Evolutionary conservation across 2,329 filamentous ascomycete species (phyloP).

Genomic region (Pyrenophora teres): DNA sequence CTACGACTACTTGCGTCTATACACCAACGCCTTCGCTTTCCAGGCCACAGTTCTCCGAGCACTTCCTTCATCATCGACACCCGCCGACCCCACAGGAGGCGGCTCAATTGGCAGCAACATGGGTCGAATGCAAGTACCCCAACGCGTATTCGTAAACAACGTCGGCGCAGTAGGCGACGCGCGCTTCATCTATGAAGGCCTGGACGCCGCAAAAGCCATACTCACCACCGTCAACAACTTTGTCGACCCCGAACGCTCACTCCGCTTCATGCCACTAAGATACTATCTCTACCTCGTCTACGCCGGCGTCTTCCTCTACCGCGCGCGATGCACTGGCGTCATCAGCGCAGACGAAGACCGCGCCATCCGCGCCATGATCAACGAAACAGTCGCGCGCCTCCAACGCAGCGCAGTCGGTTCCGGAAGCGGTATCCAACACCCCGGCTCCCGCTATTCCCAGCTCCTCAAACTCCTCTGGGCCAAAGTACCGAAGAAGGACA

Average conservation of each 20-base stretch:
- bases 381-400: constrained; percentile 52
- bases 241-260: constrained; percentile 53
- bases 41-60: constrained; percentile 66
- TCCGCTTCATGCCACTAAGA: constrained; percentile 55
- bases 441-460: constrained; percentile 53
- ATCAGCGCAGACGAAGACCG: constrained; percentile 54
- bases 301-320: constrained; percentile 56
- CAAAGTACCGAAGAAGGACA: constrained; percentile 49
- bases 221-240: constrained; percentile 58
- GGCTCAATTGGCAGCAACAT: background rate
- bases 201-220: constrained; percentile 56
- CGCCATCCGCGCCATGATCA: constrained; percentile 53
- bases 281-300: constrained; percentile 58
- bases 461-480: constrained; percentile 56
- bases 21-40: constrained; percentile 77
- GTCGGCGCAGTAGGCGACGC: constrained; percentile 56
- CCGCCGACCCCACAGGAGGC: constrained; percentile 11
- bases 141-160: constrained; percentile 56
- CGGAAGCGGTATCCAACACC: constrained; percentile 50
- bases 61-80: constrained; percentile 37
- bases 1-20: constrained; percentile 73
- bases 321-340: constrained; percentile 54
- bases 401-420: constrained; percentile 50
- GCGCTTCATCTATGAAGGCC: constrained; percentile 56
- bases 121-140: constrained; percentile 42